phyloP scores from a whole-genome alignment of 1,284 basidiomycete genomes.

The Fomitopsis palustris region DNA sequence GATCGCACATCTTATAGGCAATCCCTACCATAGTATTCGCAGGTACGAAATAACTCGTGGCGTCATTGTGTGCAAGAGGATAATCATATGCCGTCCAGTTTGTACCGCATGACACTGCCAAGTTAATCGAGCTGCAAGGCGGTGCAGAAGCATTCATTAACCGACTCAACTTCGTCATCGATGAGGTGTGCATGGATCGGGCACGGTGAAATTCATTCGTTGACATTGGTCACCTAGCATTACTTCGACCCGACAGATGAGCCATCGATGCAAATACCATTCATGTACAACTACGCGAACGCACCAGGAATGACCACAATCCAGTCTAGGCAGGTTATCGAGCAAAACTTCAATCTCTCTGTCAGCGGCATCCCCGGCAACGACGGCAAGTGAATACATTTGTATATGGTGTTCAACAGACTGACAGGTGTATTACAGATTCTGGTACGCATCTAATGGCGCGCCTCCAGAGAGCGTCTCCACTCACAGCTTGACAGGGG shows the following conservation, averaged over 20 bases:
- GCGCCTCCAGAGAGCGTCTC: neutral
- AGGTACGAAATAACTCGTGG: constrained; percentile 28
- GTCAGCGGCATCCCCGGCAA: constrained; percentile 56
- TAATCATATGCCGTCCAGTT: constrained; percentile 33
- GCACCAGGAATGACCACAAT: constrained; percentile 54
- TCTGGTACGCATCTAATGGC: constrained; percentile 27
- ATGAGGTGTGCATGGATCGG: constrained; percentile 30
- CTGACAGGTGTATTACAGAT: constrained; percentile 21
- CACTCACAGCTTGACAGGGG: constrained; percentile 34
- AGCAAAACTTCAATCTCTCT: constrained; percentile 53
- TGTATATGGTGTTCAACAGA: neutral
- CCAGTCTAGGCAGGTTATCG: constrained; percentile 50
- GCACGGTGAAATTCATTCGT: neutral
- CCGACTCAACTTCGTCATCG: constrained; percentile 54
- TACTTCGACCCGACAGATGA: constrained; percentile 58
- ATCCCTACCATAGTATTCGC: constrained; percentile 38
- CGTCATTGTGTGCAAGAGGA: neutral
- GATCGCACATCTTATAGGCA: neutral
- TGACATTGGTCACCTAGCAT: constrained; percentile 25
- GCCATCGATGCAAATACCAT: constrained; percentile 60
- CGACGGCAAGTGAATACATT: constrained; percentile 39
- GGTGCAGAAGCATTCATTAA: constrained; percentile 49
- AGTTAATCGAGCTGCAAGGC: constrained; percentile 56
- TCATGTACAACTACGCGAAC: constrained; percentile 65
- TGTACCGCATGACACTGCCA: constrained; percentile 60